Percentiles rank a stretch among this genome's conserved stretches.
Conservation (phyloP, 192 early-diverging fungal genomes). For the Podila epigama region DNA sequence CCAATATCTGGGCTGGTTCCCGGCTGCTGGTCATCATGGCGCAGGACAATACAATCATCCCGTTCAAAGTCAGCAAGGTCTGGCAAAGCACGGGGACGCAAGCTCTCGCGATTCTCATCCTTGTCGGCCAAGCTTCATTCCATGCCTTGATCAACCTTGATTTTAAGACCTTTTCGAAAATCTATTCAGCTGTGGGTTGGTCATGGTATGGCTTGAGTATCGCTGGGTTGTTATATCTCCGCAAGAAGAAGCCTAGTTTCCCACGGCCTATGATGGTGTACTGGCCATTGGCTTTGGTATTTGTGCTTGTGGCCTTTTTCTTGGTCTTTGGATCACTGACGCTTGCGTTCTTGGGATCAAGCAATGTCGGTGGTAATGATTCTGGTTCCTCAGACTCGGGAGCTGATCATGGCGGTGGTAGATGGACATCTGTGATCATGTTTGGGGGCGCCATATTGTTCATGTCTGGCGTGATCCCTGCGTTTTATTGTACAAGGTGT, state of each 20-base stretch:
- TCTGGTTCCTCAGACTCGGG: no score
- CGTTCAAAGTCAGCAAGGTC: conserved; percentile 7
- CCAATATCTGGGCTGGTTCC: conserved; percentile 64
- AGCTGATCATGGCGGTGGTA: not conserved
- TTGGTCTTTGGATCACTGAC: conserved; percentile 40
- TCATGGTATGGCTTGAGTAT: conserved; percentile 53
- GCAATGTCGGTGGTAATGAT: not conserved
- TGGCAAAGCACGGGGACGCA: conserved; percentile 28
- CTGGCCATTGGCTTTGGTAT: conserved; percentile 28
- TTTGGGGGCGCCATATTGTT: conserved; percentile 30
- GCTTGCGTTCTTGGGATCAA: conserved; percentile 16
- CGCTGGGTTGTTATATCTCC: conserved; percentile 48
- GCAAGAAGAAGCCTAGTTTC: conserved; percentile 31
- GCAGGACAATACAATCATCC: conserved; percentile 45
- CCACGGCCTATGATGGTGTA: conserved; percentile 53
- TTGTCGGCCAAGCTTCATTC: conserved; percentile 22
- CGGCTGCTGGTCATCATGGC: conserved; percentile 44
- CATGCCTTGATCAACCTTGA: conserved; percentile 36
- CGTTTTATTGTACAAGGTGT: conserved; percentile 17
- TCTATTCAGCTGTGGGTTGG: conserved; percentile 47
- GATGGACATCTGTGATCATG: conserved; percentile 27
- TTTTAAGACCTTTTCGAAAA: conserved; percentile 51
- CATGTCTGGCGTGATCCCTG: conserved; percentile 27
- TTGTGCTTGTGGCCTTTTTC: conserved; percentile 38
- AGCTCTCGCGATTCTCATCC: conserved; percentile 21